These are phyloP conservation scores for Aspergillus clavatus DNA, from an alignment of 2,329 filamentous ascomycete species.

Conservation along the genomic window DNA sequence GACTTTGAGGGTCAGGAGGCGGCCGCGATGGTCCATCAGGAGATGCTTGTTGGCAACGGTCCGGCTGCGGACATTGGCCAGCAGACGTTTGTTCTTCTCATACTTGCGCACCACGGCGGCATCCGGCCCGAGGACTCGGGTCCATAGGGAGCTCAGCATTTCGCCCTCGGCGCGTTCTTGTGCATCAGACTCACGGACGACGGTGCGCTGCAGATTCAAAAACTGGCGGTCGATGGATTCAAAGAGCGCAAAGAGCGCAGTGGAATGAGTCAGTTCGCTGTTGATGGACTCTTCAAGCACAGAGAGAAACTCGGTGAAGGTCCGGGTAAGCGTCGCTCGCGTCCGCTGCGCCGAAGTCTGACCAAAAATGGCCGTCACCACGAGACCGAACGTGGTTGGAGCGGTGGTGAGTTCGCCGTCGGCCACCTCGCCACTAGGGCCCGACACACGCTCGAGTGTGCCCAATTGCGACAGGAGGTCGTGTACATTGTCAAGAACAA, in stretches of 20 bases:
- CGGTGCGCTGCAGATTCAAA: conserved; percentile 76
- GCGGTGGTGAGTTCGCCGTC: conserved; percentile 26
- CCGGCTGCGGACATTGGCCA: conserved; percentile 72
- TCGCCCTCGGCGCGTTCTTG: conserved; percentile 79
- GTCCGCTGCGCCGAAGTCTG: conserved; percentile 76
- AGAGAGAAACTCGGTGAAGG: conserved; percentile 80
- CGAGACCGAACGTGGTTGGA: conserved; percentile 63
- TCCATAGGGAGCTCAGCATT: conserved; percentile 79
- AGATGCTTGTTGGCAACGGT: conserved; percentile 85
- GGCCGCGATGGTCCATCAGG: conserved; percentile 79
- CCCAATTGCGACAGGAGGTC: conserved; percentile 60
- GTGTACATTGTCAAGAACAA: conserved; percentile 79
- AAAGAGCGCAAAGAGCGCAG: conserved; percentile 81
- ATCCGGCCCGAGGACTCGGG: conserved; percentile 72
- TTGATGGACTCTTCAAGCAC: conserved; percentile 87
- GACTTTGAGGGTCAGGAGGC: conserved; percentile 75
- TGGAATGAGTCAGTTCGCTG: conserved; percentile 73
- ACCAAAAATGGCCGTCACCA: conserved; percentile 72
- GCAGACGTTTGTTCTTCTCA: conserved; percentile 78
- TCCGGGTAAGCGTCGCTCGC: conserved; percentile 72
- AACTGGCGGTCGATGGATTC: conserved; percentile 88
- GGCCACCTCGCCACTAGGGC: conserved; percentile 23
- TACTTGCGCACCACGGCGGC: conserved; percentile 77
- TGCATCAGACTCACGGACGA: conserved; percentile 73
- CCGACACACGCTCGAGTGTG: conserved; percentile 34